These are phyloP conservation scores for Trichoderma koningiopsis DNA, from an alignment of 2,329 filamentous ascomycete genomes.

Conservation along the genomic window DNA sequence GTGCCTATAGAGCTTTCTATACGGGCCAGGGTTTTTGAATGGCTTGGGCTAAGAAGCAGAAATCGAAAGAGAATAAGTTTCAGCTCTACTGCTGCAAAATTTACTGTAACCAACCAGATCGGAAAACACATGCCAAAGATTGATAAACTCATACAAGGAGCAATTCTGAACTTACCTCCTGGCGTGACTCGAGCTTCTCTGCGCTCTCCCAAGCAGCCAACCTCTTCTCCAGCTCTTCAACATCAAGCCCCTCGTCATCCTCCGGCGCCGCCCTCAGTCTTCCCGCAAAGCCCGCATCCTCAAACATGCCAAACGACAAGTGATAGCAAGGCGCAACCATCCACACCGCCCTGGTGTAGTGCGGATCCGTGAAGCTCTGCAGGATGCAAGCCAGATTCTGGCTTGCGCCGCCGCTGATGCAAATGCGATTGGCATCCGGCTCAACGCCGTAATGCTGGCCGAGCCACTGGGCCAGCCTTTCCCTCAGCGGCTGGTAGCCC, in stretches of 20 bases:
- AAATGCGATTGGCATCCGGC: constrained; percentile 62
- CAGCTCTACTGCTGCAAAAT: neutral
- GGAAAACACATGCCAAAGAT: neutral
- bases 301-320: constrained; percentile 82
- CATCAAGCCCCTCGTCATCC: constrained; percentile 74
- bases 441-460: constrained; percentile 57
- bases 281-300: constrained; percentile 73
- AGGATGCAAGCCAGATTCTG: constrained; percentile 79
- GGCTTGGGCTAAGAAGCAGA: constrained; percentile 39
- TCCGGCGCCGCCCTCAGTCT: constrained; percentile 72
- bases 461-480: constrained; percentile 71
- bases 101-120: neutral
- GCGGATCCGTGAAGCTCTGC: constrained; percentile 77
- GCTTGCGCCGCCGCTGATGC: constrained; percentile 81
- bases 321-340: constrained; percentile 82
- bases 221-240: constrained; percentile 50
- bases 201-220: constrained; percentile 37
- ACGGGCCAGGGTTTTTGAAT: constrained; percentile 57
- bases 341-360: constrained; percentile 75
- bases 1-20: constrained; percentile 80
- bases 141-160: neutral
- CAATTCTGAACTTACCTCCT: neutral
- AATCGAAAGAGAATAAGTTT: neutral
- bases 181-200: constrained; percentile 28
- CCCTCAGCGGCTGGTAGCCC: constrained; percentile 70